Evolutionary conservation across 177 flowering plant species (phyloP), one percentile per base, ranked within the genome.

Genomic region (Tripterygium wilfordii): DNA sequence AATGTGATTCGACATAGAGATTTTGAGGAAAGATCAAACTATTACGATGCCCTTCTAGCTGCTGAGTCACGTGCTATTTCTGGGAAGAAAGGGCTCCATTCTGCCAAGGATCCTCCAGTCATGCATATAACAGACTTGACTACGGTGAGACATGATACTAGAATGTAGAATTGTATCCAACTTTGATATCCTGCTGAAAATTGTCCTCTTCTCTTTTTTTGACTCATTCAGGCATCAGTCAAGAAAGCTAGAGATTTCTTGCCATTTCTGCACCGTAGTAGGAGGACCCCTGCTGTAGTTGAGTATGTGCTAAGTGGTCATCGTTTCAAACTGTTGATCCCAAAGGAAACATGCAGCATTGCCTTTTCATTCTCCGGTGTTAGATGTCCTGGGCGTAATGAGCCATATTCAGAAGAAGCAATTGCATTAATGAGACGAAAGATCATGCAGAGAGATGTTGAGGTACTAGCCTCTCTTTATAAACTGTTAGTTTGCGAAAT

Each of bases 281-380:
- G 83, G 68, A 85, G 66, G 67, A 68, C 76, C 50, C 70, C 95
- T 49, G 97, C 99, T 29, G 64, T 87, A 55, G 97, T 94, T 47
- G 99, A 94, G 40, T 94, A 94, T 68, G 97, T 94, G 32, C 72
- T 94, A 22, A 94, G 99, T 56, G 99, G 99, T 36, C 99, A 94
- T 63, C 83, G 99, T 16, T 94, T 80, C 62, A 94, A 94, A 65
- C 58, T 94, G 56, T 67, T 76, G 46, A 77, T 90, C 64, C 96
- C 97, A 20, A 85, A 83, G 73, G 96, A 83, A 68, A 87, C 99
- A 29, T 94, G 99, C 79, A 89, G 79, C 67, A 81, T 89, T 68
- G 97, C 97, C 2, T 78, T 94, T 62, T 70, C 99, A 8, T 68
- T 94, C 48, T 94, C 99, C 47, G 99, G 99, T 29, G 99, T 90